phyloP scores from a whole-genome alignment of 805 yeast genomes.

The Yamadazyma akitaensis region DNA sequence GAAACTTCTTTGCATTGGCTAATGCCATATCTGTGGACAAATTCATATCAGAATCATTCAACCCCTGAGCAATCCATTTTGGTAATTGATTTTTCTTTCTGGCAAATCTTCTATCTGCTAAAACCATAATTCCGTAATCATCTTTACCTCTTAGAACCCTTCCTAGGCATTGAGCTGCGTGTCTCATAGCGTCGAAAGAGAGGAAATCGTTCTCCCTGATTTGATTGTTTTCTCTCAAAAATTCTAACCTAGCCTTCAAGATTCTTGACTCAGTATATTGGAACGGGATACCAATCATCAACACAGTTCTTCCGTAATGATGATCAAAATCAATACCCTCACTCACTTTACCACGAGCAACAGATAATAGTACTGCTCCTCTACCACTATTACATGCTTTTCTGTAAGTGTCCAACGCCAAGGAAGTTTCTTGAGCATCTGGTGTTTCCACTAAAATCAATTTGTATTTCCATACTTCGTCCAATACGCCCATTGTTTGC shows the following conservation, averaged over 20 bases:
- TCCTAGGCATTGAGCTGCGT: constrained; percentile 98
- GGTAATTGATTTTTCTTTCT: constrained; percentile 86
- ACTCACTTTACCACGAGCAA: constrained; percentile 97
- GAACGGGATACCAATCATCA: constrained; percentile 99
- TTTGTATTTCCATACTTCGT: constrained; percentile 98
- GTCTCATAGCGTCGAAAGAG: constrained; percentile 99
- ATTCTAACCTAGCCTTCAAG: constrained; percentile 90
- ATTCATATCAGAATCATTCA: constrained; percentile 86
- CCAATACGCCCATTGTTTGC: constrained; percentile 98
- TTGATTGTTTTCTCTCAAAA: constrained; percentile 86
- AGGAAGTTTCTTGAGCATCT: constrained; percentile 96
- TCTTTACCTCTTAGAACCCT: constrained; percentile 97
- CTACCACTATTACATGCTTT: constrained; percentile 97
- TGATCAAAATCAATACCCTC: constrained; percentile 99
- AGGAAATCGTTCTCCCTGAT: constrained; percentile 91
- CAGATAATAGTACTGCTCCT: constrained; percentile 93
- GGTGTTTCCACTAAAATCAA: constrained; percentile 96
- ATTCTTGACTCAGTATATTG: constrained; percentile 98
- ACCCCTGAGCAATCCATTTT: constrained; percentile 94
- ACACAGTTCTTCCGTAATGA: constrained; percentile 94
- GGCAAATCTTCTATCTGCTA: constrained; percentile 91
- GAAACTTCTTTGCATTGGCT: constrained; percentile 88
- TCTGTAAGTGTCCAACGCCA: constrained; percentile 92
- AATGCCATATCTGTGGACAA: constrained; percentile 96
- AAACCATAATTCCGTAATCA: constrained; percentile 97